These are phyloP conservation scores for Vicia villosa DNA, from an alignment of 306 rosid genomes.

Conservation along the genomic window DNA sequence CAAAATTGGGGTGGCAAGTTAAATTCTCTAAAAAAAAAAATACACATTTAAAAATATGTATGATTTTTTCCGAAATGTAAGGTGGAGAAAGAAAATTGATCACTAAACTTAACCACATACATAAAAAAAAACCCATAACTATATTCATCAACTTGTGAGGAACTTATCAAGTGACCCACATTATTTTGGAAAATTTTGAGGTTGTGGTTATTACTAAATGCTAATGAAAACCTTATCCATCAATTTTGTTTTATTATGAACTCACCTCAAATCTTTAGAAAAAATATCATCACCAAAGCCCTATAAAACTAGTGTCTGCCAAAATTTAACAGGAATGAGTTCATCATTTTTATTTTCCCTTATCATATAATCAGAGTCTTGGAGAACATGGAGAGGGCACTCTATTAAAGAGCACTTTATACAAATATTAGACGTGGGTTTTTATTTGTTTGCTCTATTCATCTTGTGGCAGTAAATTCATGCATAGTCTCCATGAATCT, in stretches of 20 bases:
- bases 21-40: no score
- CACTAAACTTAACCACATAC: neutral
- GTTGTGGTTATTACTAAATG: constrained; percentile 18
- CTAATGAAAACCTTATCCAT: constrained; percentile 40
- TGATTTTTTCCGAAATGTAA: neutral
- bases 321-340: neutral
- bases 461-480: constrained; percentile 9
- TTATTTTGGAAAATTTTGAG: neutral
- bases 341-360: constrained; percentile 14
- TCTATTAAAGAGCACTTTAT: neutral
- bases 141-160: neutral
- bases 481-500: constrained; percentile 21
- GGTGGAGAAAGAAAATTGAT: neutral
- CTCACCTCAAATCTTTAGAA: constrained; percentile 6
- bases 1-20: no score
- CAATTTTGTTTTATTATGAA: neutral
- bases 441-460: neutral
- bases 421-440: neutral
- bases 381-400: neutral
- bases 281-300: constrained; percentile 23
- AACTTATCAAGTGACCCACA: neutral
- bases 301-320: neutral
- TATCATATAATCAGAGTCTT: neutral
- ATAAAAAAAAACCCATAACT: neutral
- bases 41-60: neutral